These are phyloP conservation scores for Claviceps sp. DNA, from an alignment of 2,329 filamentous ascomycete species.

Conservation along the genomic window DNA sequence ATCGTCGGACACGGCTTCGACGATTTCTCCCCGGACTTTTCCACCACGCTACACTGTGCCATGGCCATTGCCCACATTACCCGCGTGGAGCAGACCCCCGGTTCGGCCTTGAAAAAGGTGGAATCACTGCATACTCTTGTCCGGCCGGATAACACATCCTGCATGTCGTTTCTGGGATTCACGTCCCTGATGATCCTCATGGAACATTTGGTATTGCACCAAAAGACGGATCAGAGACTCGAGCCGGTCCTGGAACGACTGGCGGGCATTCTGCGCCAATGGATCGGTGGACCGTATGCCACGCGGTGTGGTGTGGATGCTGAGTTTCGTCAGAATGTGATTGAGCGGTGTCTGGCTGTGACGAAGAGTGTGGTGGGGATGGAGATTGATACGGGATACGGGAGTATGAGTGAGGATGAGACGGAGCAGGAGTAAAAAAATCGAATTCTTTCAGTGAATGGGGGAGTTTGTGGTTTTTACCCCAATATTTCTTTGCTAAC, in stretches of 20 bases:
- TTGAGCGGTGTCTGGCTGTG: conserved; percentile 41
- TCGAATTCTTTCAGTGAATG: too few relatives aligned
- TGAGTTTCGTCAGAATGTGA: conserved; percentile 37
- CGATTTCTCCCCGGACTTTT: conserved; percentile 35
- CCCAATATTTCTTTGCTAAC: not conserved
- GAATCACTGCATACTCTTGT: conserved; percentile 36
- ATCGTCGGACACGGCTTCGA: conserved; percentile 32
- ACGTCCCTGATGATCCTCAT: conserved; percentile 46
- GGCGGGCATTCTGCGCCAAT: conserved; percentile 44
- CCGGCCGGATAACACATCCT: conserved; percentile 25
- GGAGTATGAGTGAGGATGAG: conserved; percentile 40
- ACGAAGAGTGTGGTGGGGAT: conserved; percentile 46
- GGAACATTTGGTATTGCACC: conserved; percentile 35
- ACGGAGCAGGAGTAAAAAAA: conserved; percentile 10
- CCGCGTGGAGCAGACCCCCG: conserved; percentile 23
- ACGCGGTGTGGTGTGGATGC: conserved; percentile 37
- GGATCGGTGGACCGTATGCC: conserved; percentile 42
- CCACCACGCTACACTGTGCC: conserved; percentile 44
- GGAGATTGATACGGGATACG: conserved; percentile 47
- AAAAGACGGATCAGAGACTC: conserved; percentile 33
- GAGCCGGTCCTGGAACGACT: conserved; percentile 39
- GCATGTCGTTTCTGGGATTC: conserved; percentile 45
- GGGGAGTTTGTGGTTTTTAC: not conserved
- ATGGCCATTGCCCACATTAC: conserved; percentile 47
- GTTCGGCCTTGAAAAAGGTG: conserved; percentile 27